phyloP scores from a whole-genome alignment of 2,329 filamentous ascomycete species.

The Camptophora hylomeconis region DNA sequence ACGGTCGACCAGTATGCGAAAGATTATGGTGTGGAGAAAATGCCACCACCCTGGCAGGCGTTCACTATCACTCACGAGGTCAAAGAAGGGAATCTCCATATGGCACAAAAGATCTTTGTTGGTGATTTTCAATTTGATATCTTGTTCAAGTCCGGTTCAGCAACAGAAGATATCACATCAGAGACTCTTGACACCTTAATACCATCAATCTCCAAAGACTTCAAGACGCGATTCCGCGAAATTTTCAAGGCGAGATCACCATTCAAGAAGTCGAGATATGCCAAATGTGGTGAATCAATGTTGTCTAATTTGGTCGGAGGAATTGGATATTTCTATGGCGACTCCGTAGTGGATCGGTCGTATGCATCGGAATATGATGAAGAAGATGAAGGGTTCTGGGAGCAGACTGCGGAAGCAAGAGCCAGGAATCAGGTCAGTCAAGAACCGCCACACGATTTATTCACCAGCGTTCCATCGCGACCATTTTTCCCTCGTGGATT shows the following conservation, averaged over 20 bases:
- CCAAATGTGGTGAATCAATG: conserved; percentile 72
- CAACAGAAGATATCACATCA: conserved; percentile 40
- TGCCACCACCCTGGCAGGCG: conserved; percentile 71
- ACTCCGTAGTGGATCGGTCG: conserved; percentile 78
- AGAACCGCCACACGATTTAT: conserved; percentile 78
- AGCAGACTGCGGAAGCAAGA: conserved; percentile 72
- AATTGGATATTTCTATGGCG: conserved; percentile 87
- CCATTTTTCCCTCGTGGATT: conserved; percentile 96
- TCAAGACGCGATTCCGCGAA: conserved; percentile 60
- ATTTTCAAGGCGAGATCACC: conserved; percentile 63
- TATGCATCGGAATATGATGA: conserved; percentile 90
- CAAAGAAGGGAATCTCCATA: conserved; percentile 63
- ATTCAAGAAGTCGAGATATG: conserved; percentile 60
- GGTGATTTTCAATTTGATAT: conserved; percentile 87
- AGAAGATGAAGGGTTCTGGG: conserved; percentile 90
- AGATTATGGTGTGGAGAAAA: conserved; percentile 49
- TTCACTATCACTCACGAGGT: conserved; percentile 65
- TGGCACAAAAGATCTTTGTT: conserved; percentile 84
- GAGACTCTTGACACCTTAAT: conserved; percentile 61
- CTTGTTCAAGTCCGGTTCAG: conserved; percentile 70
- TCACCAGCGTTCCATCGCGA: conserved; percentile 79
- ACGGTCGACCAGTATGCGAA: conserved; percentile 47
- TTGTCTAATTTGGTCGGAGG: conserved; percentile 90
- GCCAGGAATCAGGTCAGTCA: conserved; percentile 52
- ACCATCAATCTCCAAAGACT: conserved; percentile 50